Evolutionary conservation across 139 green algal genomes (phyloP).

Genomic region (Prasinococcaceae sp.): DNA sequence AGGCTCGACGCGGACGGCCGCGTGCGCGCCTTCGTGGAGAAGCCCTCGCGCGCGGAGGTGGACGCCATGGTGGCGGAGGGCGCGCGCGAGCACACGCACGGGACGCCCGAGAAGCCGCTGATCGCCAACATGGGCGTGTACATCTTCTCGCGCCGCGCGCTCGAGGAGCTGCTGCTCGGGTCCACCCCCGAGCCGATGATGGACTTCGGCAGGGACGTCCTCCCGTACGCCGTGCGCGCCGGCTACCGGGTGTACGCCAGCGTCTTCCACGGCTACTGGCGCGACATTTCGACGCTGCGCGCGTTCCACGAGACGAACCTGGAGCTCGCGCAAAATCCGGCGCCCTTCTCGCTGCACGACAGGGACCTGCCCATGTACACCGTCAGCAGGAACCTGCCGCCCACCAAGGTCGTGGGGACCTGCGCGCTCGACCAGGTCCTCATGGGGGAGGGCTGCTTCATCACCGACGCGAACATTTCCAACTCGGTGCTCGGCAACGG

Average conservation of each 20-base stretch:
- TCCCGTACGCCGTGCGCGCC: conserved; percentile 1
- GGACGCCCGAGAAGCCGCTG: not conserved
- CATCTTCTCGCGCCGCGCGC: conserved; percentile 1
- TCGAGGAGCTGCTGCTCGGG: not conserved
- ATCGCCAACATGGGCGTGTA: conserved; percentile 13
- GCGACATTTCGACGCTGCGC: not conserved
- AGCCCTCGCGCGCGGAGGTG: no score
- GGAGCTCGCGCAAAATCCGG: not conserved
- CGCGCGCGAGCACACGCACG: not conserved
- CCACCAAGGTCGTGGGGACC: no score
- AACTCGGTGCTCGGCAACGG: no score
- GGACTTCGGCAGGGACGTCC: conserved; percentile 12
- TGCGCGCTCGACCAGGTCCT: no score
- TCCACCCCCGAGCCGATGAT: not conserved
- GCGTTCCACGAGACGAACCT: conserved; percentile 10
- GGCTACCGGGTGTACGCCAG: not conserved
- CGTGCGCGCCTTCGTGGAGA: not conserved
- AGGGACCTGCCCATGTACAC: no score
- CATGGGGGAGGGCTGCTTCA: no score
- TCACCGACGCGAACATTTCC: no score
- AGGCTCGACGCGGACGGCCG: not conserved
- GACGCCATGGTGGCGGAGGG: not conserved
- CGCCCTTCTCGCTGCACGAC: not conserved
- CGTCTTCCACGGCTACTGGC: conserved; percentile 10
- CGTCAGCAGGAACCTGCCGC: no score